phyloP scores from a whole-genome alignment of 306 rosid species.

The Malus sieversii region DNA sequence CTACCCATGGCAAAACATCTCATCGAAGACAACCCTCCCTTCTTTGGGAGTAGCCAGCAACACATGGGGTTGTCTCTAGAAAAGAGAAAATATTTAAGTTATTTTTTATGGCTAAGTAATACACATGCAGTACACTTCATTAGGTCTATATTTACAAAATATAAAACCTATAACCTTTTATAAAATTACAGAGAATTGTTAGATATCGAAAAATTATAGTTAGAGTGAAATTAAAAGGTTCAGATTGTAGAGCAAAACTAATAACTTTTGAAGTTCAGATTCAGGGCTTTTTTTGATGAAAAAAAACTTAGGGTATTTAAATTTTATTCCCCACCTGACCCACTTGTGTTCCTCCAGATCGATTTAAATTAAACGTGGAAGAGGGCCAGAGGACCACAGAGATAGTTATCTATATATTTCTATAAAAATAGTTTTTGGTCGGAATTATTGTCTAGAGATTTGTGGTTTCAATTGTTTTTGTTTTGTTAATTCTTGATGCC shows the following conservation, averaged over 20 bases:
- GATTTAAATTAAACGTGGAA: neutral
- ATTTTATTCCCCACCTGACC: neutral
- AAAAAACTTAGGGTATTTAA: neutral
- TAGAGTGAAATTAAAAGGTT: neutral
- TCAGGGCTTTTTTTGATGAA: neutral
- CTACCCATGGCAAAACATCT: neutral
- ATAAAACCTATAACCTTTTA: neutral
- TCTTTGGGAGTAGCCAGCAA: slow-evolving; percentile 3
- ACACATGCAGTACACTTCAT: neutral
- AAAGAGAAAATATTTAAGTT: neutral
- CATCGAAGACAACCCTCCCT: neutral
- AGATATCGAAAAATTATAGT: too few relatives aligned
- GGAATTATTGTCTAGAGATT: slow-evolving; percentile 1
- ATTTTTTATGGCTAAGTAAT: neutral
- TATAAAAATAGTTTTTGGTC: neutral
- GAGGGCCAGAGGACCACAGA: neutral
- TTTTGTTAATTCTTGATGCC: neutral
- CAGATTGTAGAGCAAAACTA: neutral
- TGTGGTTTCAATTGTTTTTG: neutral
- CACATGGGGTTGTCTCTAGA: neutral
- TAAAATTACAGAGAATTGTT: too few relatives aligned
- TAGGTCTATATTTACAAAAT: neutral
- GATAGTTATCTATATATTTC: neutral
- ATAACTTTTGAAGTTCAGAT: neutral
- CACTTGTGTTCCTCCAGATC: neutral